Conservation (phyloP, 768 basidiomycete species). For the Candolleomyces aberdarensis region DNA sequence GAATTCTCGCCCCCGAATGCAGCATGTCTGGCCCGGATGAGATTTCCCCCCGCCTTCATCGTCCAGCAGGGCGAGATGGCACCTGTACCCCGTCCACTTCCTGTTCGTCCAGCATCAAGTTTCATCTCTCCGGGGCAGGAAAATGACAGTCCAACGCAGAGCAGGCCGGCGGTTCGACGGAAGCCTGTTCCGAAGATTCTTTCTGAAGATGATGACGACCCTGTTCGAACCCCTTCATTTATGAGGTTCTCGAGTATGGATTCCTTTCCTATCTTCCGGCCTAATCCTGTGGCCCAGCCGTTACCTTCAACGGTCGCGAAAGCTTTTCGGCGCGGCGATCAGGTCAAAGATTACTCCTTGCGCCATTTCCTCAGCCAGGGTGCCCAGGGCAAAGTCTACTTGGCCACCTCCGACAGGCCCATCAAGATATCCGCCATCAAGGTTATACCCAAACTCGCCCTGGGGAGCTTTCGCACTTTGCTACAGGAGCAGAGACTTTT, state of each 20-base stretch:
- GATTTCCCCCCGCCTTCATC: background rate
- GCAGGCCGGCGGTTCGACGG: conserved; percentile 7
- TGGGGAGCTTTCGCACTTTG: conserved; percentile 9
- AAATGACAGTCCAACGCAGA: conserved; percentile 4
- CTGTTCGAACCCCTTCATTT: background rate
- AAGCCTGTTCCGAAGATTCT: conserved; percentile 12
- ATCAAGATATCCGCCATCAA: conserved; percentile 12
- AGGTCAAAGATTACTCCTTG: conserved; percentile 5
- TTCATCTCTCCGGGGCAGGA: background rate
- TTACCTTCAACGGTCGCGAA: background rate
- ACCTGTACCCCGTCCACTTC: background rate
- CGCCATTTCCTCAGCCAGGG: conserved; percentile 12
- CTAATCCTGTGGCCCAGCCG: background rate
- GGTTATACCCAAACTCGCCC: conserved; percentile 13
- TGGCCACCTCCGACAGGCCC: background rate
- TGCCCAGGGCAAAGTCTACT: conserved; percentile 16
- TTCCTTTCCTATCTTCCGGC: conserved; percentile 1
- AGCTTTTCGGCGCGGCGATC: background rate
- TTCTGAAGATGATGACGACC: background rate
- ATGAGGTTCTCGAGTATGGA: conserved; percentile 7
- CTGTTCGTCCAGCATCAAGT: background rate
- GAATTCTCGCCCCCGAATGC: background rate
- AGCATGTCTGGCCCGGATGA: background rate
- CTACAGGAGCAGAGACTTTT: conserved; percentile 16
- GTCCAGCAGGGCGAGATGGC: background rate